Base-by-base conservation (phyloP, 352 stramenopile genomes). In the Phytopythium kandeliae region DNA sequence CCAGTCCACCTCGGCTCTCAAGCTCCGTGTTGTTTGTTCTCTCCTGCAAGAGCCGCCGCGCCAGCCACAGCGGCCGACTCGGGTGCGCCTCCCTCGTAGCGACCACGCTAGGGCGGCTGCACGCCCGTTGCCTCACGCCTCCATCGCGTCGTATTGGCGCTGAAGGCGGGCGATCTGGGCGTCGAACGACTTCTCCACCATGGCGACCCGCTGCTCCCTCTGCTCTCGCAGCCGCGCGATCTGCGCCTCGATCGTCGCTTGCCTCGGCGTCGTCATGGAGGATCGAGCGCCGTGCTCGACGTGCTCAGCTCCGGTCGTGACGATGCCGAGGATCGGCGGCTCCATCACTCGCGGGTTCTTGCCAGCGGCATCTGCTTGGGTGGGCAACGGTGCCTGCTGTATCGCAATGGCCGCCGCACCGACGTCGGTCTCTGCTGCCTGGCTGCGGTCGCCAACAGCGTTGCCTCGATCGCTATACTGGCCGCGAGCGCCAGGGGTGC, bases 161-260 rank as follows among this genome's bases (percentile, higher is more conserved):
- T 71, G 35, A 38, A 80, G 53, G 21, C 40, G 35, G 26, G 60
- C 48, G 28, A 85, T 44, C 17, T 74, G 45, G 21, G 71, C 58
- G 16, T 82, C 58, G 38, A 74, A 85, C 17, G 55, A 65, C 48
- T 57, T 56, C 50, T 85, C 71, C 5, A 69, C 62, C 37, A 66
- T 42, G 33, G 65, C 60, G 1, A 82, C 19, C 33, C 53, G 46
- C 41, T 56, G 58, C 22, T 57, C 62, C 12, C 54, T 75, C 33
- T 77, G 30, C 22, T 60, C 52, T 43, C 75, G 62, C 15, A 84
- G 38, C 17, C 55, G 35, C 24, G 54, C 62, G 46, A 84, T 74
- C 34, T 70, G 54, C 24, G 55, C 53, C 24, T 78, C 62, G 15
- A 79, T 33, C 25, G 51, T 48, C 47, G 55, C n/a, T 37, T 38